These are phyloP conservation scores for Globisporangium yorkense DNA, from an alignment of 352 stramenopile genomes.

Conservation along the genomic window DNA sequence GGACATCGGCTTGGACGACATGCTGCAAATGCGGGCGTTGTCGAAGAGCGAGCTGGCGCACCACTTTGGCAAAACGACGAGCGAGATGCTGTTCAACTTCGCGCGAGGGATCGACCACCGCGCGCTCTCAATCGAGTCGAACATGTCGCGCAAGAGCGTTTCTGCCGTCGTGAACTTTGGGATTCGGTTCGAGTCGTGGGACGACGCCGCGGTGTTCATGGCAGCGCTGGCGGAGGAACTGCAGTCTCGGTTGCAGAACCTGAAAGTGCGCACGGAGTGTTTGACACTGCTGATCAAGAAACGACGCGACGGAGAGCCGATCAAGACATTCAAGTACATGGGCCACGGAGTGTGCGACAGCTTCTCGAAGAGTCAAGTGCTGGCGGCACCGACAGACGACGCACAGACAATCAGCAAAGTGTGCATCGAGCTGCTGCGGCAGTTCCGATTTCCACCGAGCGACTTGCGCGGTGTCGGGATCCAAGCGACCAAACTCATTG, in stretches of 20 bases:
- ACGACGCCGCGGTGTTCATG: constrained; percentile 79
- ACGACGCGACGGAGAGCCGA: constrained; percentile 45
- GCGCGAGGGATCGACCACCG: constrained; percentile 73
- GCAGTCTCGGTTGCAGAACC: constrained; percentile 41
- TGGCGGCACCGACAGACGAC: constrained; percentile 55
- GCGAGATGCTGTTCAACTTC: constrained; percentile 71
- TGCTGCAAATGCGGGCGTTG: constrained; percentile 51
- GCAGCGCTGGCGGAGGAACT: constrained; percentile 74
- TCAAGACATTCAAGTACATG: constrained; percentile 85
- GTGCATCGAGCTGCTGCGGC: constrained; percentile 52
- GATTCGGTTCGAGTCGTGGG: constrained; percentile 81
- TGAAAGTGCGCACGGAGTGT: constrained; percentile 52
- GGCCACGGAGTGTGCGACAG: constrained; percentile 84
- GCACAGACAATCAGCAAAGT: constrained; percentile 37
- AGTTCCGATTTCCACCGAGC: constrained; percentile 48
- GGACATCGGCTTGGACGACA: constrained; percentile 52
- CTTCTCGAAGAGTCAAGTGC: constrained; percentile 67
- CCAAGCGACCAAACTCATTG: constrained; percentile 66
- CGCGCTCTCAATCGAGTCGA: constrained; percentile 59
- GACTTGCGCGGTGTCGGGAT: constrained; percentile 74
- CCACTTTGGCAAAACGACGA: constrained; percentile 59
- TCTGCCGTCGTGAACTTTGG: constrained; percentile 92
- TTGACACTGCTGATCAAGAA: constrained; percentile 87
- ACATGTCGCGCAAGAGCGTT: constrained; percentile 82
- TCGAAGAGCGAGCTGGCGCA: constrained; percentile 47